Base-by-base conservation (phyloP, 2,329 filamentous ascomycete genomes). In the Dactylonectria estremocensis region DNA sequence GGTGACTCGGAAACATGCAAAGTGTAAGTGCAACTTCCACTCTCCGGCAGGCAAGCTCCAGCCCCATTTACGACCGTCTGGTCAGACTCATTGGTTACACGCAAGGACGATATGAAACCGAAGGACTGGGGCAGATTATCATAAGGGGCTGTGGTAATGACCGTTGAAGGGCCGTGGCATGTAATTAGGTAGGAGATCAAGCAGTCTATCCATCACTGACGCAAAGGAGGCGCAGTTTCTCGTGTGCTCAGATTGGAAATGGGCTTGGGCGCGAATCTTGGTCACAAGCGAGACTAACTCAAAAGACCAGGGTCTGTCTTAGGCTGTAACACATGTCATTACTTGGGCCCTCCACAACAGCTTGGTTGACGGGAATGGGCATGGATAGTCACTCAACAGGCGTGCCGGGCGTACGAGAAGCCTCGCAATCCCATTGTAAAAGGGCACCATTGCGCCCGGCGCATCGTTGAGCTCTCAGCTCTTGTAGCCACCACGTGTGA, bases 381-480 rank as follows among this genome's bases (percentile, higher is more conserved):
- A 49, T 6, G 37, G 31, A 53, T 50, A 50, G 46, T 31, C 20
- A 18, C 49, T 60, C 10, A 31, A 55, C 14, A n/a, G 54, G 20
- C 40, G 20, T 40, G n/a, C 40, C 13, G 46, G 56, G 37, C 24
- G 24, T 7, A 28, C 24, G 24, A 28, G 24, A 28, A 28, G 46
- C 10, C 13, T 45, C 50, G 33, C 35, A 9, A 14, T 61, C 57
- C 61, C 57, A 37, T 46, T 20, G 50, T 35, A 20, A 57, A 45
- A 52, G 22, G 28, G 57, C 50, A 48, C 52, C 35, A 55, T 49
- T 18, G 37, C 52, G n/a, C 22, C 20, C 24, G 52, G 52, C 52
- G 63, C 57, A 48, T 57, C 52, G 52, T 57, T 52, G 37, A 66
- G 57, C 57, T 54, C 24, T 61, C 37, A 66, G 57, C 57, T 54